Conservation (phyloP, 495 filamentous ascomycete species). For the Penicillium chermesinum region DNA sequence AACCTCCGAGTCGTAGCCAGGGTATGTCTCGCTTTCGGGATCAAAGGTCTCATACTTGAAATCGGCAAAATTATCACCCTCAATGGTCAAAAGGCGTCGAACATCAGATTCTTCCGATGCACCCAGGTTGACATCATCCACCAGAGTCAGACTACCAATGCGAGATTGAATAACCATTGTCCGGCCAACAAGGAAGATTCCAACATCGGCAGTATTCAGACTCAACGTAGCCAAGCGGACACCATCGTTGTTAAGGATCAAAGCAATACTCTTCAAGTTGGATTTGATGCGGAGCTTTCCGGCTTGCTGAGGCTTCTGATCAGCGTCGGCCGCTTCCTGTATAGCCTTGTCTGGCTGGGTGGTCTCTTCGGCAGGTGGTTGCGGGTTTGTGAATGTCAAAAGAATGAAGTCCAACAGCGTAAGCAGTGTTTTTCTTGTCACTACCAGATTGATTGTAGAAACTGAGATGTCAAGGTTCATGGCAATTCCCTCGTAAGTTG, state of each 20-base stretch:
- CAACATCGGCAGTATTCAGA: conserved; percentile 84
- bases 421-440: conserved; percentile 87
- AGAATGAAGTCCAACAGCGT: conserved; percentile 95
- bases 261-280: conserved; percentile 82
- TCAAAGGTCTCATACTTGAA: conserved; percentile 98
- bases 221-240: conserved; percentile 90
- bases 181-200: conserved; percentile 78
- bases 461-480: conserved; percentile 88
- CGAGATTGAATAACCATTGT: conserved; percentile 81
- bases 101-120: conserved; percentile 74
- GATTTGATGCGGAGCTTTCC: conserved; percentile 79
- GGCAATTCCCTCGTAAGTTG: conserved; percentile 85
- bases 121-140: conserved; percentile 93
- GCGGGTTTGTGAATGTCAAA: conserved; percentile 82
- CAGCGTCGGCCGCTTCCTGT: conserved; percentile 36
- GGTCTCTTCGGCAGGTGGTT: conserved; percentile 34
- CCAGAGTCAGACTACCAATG: conserved; percentile 78
- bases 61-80: conserved; percentile 94
- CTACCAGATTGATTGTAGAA: conserved; percentile 91
- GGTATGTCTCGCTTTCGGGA: conserved; percentile 64
- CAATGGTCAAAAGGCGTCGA: conserved; percentile 83
- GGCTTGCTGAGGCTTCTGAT: conserved; percentile 35
- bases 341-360: conserved; percentile 41
- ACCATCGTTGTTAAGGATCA: conserved; percentile 98
- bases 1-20: conserved; percentile 92